phyloP scores from a whole-genome alignment of 176 grass and related monocot species.

The Dactylis glomerata region DNA sequence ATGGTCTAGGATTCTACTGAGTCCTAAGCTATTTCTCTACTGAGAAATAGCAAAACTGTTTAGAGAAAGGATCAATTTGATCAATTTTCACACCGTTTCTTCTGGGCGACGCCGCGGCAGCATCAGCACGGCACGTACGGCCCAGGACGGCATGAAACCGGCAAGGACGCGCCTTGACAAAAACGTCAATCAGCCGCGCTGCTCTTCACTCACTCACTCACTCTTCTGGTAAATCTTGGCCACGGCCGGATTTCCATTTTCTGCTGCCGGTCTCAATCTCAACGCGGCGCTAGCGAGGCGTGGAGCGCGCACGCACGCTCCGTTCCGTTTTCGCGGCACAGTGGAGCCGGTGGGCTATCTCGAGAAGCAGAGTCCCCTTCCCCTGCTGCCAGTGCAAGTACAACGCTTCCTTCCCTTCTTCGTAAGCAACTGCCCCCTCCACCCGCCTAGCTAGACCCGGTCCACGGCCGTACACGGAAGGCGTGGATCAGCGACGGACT shows the following conservation, averaged over 20 bases:
- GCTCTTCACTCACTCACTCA: no score
- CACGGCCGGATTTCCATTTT: background rate
- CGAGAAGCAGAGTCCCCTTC: background rate
- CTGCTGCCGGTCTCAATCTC: background rate
- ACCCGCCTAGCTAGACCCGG: slow-evolving; percentile 18
- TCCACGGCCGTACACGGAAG: background rate
- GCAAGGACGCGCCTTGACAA: no score
- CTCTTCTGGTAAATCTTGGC: background rate
- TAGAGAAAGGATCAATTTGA: no score
- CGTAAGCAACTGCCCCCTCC: slow-evolving; percentile 35
- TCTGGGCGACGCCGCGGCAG: no score
- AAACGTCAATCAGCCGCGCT: no score
- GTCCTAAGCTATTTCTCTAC: no score
- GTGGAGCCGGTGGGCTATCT: slow-evolving; percentile 13
- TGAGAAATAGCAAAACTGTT: no score
- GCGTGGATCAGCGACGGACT: no score
- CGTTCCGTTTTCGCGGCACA: background rate
- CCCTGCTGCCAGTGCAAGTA: background rate
- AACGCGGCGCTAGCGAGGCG: background rate
- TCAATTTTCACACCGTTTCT: no score
- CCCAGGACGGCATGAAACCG: no score
- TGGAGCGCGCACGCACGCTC: background rate
- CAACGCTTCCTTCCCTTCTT: slow-evolving; percentile 43
- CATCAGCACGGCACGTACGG: no score
- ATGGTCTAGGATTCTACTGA: no score